Conservation (phyloP, 2,329 filamentous ascomycete species). For the Nakataea oryzae region DNA sequence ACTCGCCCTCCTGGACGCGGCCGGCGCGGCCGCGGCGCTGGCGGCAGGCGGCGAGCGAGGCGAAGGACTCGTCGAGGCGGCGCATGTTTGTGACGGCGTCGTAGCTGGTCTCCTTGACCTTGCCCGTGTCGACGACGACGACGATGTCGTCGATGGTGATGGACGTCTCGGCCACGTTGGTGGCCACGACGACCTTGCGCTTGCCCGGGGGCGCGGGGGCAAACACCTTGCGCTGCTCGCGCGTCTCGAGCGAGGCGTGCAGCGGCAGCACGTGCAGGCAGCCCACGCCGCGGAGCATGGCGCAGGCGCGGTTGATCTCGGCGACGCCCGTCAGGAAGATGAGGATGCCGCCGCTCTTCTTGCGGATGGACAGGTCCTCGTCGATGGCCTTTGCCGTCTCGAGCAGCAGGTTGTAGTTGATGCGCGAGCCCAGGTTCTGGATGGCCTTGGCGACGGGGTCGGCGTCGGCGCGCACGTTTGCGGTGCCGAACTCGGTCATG, state of each 20-base stretch:
- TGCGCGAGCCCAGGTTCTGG: conserved; percentile 64
- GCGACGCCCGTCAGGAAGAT: conserved; percentile 88
- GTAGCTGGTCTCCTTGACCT: conserved; percentile 94
- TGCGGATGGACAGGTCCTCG: conserved; percentile 51
- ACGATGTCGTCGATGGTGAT: conserved; percentile 98
- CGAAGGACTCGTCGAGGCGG: conserved; percentile 89
- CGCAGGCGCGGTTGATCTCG: conserved; percentile 78
- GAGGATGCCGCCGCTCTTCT: conserved; percentile 76
- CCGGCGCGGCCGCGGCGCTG: conserved; percentile 89
- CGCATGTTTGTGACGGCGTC: conserved; percentile 90
- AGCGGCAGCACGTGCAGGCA: conserved; percentile 72
- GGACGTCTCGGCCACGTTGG: conserved; percentile 95
- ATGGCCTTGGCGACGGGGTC: conserved; percentile 59
- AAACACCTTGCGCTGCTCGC: conserved; percentile 84
- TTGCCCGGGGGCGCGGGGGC: conserved; percentile 63
- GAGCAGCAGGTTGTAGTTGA: conserved; percentile 83
- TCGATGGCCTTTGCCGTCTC: conserved; percentile 77
- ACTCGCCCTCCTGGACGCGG: conserved; percentile 80
- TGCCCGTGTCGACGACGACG: conserved; percentile 87
- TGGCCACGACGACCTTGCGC: conserved; percentile 87
- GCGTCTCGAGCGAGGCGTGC: conserved; percentile 82
- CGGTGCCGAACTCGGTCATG: conserved; percentile 59
- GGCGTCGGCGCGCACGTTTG: conserved; percentile 25
- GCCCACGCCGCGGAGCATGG: conserved; percentile 44
- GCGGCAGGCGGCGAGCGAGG: conserved; percentile 85